These are phyloP conservation scores for Prunus mira DNA, from an alignment of 306 rosid species.

Conservation along the genomic window DNA sequence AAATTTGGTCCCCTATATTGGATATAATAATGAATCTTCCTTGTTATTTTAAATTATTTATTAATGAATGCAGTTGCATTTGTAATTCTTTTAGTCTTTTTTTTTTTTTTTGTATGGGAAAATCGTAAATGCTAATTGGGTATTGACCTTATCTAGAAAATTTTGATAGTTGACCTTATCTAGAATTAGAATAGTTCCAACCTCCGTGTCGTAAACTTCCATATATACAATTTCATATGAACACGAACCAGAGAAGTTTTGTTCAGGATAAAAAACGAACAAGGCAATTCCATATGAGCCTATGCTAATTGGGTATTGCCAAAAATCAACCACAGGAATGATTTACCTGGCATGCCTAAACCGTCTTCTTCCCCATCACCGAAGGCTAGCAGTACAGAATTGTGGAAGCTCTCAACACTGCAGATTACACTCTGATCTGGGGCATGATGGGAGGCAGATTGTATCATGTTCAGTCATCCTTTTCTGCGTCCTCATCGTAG, in stretches of 20 bases:
- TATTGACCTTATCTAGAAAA: no score
- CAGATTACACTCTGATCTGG: conserved; percentile 3
- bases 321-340: background rate
- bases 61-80: background rate
- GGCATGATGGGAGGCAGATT: background rate
- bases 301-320: background rate
- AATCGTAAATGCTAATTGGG: background rate
- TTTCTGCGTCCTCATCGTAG: conserved; percentile 25
- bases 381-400: no score
- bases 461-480: conserved; percentile 31
- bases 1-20: no score
- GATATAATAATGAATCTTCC: no score
- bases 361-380: no score
- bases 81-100: background rate
- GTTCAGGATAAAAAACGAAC: conserved; percentile 3
- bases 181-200: no score
- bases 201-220: background rate
- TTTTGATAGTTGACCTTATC: no score
- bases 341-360: no score
- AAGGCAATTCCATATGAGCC: background rate
- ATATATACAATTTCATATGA: background rate
- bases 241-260: background rate
- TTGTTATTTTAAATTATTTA: no score
- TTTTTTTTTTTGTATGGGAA: no score
- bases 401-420: no score